A percentile compares a stretch with the other conserved stretches of the same genome.
Conservation (phyloP, 352 stramenopile species). For the Albugo laibachii region DNA sequence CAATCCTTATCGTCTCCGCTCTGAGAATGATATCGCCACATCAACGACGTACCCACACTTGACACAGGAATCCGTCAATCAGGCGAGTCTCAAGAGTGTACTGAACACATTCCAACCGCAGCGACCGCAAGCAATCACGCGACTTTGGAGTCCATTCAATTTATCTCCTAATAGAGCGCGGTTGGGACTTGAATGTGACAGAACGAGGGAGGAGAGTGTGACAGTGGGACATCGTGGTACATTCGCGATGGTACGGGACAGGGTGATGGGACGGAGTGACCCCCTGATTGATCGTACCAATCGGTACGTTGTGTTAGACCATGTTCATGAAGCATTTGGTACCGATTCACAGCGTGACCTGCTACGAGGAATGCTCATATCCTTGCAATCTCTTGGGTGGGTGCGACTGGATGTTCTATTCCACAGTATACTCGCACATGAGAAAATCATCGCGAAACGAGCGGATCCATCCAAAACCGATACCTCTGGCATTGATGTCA, state of each 20-base stretch:
- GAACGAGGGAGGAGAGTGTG: too few species aligned
- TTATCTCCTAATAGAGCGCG: too few species aligned
- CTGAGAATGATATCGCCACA: neutral
- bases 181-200: too few species aligned
- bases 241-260: too few species aligned
- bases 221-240: too few species aligned
- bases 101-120: too few species aligned
- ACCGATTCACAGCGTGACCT: constrained; percentile 36
- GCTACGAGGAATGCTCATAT: constrained; percentile 53
- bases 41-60: neutral
- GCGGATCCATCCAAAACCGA: constrained; percentile 28
- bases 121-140: neutral
- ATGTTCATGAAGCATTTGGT: constrained; percentile 35
- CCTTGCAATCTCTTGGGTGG: constrained; percentile 52
- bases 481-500: constrained; percentile 42
- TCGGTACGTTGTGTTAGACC: constrained; percentile 32
- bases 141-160: too few species aligned
- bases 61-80: neutral
- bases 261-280: too few species aligned
- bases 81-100: too few species aligned
- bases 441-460: constrained; percentile 67
- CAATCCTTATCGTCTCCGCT: constrained; percentile 37
- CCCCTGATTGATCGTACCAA: neutral
- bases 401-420: constrained; percentile 52
- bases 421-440: constrained; percentile 40